Base-by-base conservation (phyloP, 768 basidiomycete genomes). In the Gloeostereum incarnatum region DNA sequence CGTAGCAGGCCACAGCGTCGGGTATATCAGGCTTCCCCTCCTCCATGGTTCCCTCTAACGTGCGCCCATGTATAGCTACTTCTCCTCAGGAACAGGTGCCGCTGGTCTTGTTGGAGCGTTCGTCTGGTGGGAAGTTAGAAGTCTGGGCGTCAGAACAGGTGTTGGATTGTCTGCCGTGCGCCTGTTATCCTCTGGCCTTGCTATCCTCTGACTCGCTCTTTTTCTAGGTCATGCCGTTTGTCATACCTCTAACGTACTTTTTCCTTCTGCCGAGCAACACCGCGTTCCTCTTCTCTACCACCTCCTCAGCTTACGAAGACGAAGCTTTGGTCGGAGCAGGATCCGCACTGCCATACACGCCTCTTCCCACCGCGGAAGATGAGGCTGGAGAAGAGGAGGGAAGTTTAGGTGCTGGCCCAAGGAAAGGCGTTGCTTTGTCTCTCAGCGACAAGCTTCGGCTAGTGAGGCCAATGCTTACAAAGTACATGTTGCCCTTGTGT, bases 401-500 rank as follows among this genome's bases (percentile, higher is more conserved):
- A 0, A 57, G 49, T 29, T 39, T 52, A 2, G 48, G 56, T 26
- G 42, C 59, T 10, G 53, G 56, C 8, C 58, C 67, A 3, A 72
- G 71, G 49, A 53, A 60, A 31, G 63, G 59, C 1, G 62, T 76
- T 4, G 58, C 76, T 4, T 58, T 96, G n/a, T 68, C 78, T 2
- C 62, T 67, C 1, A 58, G 51, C 22, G 90, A 96, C 45, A 98
- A 97, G 61, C 76, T 87, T 73, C 60, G 65, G 18, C 63, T 99
- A 4, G 81, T 88, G 35, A 77, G 69, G 51, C 93, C 94, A 4
- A 59, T 97, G 45, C 54, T 96, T 25, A 39, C 69, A 36, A 78
- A 73, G 45, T 98, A 89, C 55, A 97, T 98, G 93, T 50, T 92
- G n/a, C 93, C 92, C 3, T 61, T 99, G 29, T 88, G 87, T 89